Evolutionary conservation across 306 rosid genomes (phyloP), one percentile per base, ranked within the genome.

Genomic region (Potentilla sterilis): DNA sequence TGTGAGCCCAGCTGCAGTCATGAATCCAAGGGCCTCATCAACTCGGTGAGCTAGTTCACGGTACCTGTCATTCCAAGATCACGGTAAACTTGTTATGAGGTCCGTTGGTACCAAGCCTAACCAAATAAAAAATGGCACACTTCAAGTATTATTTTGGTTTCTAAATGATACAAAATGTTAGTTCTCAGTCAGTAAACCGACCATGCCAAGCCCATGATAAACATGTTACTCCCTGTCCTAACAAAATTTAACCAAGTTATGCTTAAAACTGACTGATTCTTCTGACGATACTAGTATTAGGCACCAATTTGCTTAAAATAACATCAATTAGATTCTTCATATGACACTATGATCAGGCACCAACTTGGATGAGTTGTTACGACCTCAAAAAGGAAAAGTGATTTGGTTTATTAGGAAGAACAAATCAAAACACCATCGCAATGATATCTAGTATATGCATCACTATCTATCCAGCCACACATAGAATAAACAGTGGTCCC

Each of bases 1-100:
- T 0, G 99, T 95, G 78, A 95, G 97, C 46, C 99, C 99, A 21
- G 99, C 97, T 6, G 97, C 99, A 72, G 92, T 88, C 99, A 95
- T 95, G 86, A 95, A 95, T 68, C 99, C 99, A 75, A 95, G 99
- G 71, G 99, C 99, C 92, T 95, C 99, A 63, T 95, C 99, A 18
- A 95, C 99, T 47, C 99, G 88, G 85, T 83, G 72, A 80, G 97
- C 99, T 10, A 95, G 93, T 73, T 95, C 99, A 15, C 93, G 99
- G 86, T 95, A 95, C 85, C 97, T 92, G 81, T 32, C 87, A 80
- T 70, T 43, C 72, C 85, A 74, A 78, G 10, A 71, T 58, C 74
- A 74, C 14, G 21, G 43, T 40, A 22, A 79, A 79, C 62, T 47
- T 62, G 63, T 71, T 13, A 67, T 4, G 15, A 59, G 49, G 67